Conservation (phyloP, 2,329 filamentous ascomycete species). For the Xylariaceae sp. region DNA sequence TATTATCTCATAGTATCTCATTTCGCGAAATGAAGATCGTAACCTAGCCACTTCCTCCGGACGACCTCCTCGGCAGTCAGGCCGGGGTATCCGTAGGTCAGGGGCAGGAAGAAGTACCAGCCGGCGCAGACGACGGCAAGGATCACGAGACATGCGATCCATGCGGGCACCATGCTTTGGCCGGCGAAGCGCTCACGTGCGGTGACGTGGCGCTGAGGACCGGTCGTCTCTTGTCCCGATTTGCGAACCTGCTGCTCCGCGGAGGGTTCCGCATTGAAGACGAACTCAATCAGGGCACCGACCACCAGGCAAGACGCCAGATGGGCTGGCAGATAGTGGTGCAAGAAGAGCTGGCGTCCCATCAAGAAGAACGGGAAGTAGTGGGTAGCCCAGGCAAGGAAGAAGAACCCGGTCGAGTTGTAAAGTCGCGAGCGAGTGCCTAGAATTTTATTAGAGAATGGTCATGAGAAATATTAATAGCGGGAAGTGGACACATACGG, state of each 20-base stretch:
- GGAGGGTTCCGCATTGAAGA: constrained; percentile 82
- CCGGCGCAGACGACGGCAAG: constrained; percentile 63
- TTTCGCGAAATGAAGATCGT: constrained; percentile 98
- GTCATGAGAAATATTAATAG: background rate
- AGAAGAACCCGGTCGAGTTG: constrained; percentile 98
- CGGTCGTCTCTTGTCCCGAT: constrained; percentile 42
- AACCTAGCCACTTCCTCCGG: constrained; percentile 89
- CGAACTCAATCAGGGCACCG: constrained; percentile 87
- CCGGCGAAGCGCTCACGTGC: constrained; percentile 75
- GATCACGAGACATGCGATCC: constrained; percentile 71
- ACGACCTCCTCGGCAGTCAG: constrained; percentile 72
- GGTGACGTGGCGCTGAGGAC: constrained; percentile 58
- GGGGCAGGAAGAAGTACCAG: constrained; percentile 89
- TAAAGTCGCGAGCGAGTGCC: constrained; percentile 90
- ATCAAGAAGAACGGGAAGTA: constrained; percentile 98
- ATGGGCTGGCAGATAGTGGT: constrained; percentile 95
- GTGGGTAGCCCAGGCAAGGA: constrained; percentile 94
- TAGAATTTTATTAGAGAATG: constrained; percentile 32
- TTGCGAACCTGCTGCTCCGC: constrained; percentile 50
- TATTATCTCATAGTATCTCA: constrained; percentile 40
- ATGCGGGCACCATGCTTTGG: constrained; percentile 70
- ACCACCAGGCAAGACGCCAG: constrained; percentile 86
- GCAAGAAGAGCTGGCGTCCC: constrained; percentile 95
- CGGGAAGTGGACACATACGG: constrained; percentile 58
- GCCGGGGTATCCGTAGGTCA: constrained; percentile 93